Conservation (phyloP, 345 rosid species). For the Abelmoschus esculentus region DNA sequence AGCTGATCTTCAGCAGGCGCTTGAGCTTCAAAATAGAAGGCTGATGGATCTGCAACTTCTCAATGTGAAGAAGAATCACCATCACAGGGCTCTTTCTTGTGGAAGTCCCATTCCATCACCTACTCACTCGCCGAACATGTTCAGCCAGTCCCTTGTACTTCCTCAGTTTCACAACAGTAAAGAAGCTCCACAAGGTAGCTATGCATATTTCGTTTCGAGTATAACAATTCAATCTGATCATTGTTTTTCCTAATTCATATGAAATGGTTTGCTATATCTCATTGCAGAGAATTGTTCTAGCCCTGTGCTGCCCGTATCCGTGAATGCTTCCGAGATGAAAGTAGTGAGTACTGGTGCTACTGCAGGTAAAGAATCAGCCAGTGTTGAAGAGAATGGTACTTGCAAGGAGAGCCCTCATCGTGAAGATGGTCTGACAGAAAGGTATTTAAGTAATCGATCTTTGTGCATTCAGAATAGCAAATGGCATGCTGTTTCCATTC, state of each 20-base stretch:
- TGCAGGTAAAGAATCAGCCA: slow-evolving; percentile 24
- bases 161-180: slow-evolving; percentile 37
- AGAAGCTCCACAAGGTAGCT: slow-evolving; percentile 24
- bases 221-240: neutral
- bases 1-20: slow-evolving; percentile 60
- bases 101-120: slow-evolving; percentile 60
- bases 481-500: neutral
- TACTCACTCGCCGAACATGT: slow-evolving; percentile 39
- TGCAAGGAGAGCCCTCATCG: slow-evolving; percentile 27
- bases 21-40: slow-evolving; percentile 76
- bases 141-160: slow-evolving; percentile 39
- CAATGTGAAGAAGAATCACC: slow-evolving; percentile 68
- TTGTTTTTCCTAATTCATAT: neutral
- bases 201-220: neutral
- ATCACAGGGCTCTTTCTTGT: slow-evolving; percentile 55
- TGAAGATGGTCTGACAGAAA: slow-evolving; percentile 18
- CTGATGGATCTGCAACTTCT: slow-evolving; percentile 76
- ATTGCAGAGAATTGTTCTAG: slow-evolving; percentile 38
- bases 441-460: slow-evolving; percentile 13
- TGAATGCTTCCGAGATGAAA: slow-evolving; percentile 12
- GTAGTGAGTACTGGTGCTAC: neutral
- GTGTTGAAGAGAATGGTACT: slow-evolving; percentile 26
- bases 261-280: neutral
- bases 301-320: slow-evolving; percentile 16
- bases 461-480: neutral